phyloP scores from a whole-genome alignment of 345 rosid genomes.

The Boechera divaricarpa region DNA sequence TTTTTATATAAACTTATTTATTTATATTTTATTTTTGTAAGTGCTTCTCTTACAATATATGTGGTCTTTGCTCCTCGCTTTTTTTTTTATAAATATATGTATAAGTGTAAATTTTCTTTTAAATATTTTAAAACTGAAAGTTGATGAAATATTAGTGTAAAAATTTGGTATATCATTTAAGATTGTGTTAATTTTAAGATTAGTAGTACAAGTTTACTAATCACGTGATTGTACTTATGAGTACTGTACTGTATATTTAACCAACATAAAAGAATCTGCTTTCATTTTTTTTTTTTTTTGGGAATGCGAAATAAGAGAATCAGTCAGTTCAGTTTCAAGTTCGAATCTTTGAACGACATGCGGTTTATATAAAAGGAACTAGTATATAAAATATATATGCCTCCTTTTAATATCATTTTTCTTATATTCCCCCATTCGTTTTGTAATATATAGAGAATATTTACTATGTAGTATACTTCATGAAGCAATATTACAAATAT shows the following conservation, averaged over 20 bases:
- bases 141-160: neutral
- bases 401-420: slow-evolving; percentile 26
- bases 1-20: neutral
- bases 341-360: slow-evolving; percentile 48
- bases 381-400: slow-evolving; percentile 35
- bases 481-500: slow-evolving; percentile 42
- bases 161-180: neutral
- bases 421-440: slow-evolving; percentile 35
- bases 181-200: neutral
- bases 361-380: slow-evolving; percentile 45
- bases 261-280: slow-evolving; percentile 19
- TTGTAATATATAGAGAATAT: slow-evolving; percentile 33
- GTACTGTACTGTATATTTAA: slow-evolving; percentile 8
- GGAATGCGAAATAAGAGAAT: slow-evolving; percentile 24
- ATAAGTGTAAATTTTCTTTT: neutral
- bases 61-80: neutral
- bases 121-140: neutral
- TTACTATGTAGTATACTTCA: slow-evolving; percentile 22
- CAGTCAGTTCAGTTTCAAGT: slow-evolving; percentile 34
- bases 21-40: neutral
- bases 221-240: slow-evolving; percentile 12
- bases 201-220: neutral
- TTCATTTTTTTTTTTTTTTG: slow-evolving; percentile 8
- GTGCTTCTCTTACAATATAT: slow-evolving; percentile 6
- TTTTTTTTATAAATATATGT: no score